Evolutionary conservation across 495 filamentous ascomycete species (phyloP).

Genomic region (Aspergillus hancockii): DNA sequence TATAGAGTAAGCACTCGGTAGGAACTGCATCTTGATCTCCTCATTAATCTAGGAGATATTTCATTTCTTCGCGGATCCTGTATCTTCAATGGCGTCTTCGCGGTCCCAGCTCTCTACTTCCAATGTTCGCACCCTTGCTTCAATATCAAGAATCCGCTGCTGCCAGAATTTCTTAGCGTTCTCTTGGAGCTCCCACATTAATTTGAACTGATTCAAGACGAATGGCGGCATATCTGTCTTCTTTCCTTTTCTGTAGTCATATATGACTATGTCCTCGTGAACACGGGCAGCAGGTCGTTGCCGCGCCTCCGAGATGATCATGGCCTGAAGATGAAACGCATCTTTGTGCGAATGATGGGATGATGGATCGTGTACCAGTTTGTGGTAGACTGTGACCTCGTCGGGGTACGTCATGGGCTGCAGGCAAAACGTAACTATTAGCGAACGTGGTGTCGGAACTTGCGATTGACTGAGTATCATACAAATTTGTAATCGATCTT

Average conservation of each 20-base stretch:
- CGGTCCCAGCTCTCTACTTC: slow-evolving; percentile 78
- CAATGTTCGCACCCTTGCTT: slow-evolving; percentile 56
- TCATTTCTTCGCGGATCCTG: slow-evolving; percentile 51
- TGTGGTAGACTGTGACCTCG: slow-evolving; percentile 85
- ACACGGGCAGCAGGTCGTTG: slow-evolving; percentile 77
- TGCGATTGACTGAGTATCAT: slow-evolving; percentile 24
- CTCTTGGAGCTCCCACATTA: slow-evolving; percentile 69
- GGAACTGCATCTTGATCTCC: background rate
- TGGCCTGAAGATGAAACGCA: slow-evolving; percentile 57
- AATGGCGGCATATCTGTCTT: slow-evolving; percentile 63
- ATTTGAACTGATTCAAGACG: slow-evolving; percentile 63
- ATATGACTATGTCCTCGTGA: slow-evolving; percentile 80
- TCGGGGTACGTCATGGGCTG: slow-evolving; percentile 91
- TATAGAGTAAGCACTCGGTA: background rate
- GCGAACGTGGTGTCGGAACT: background rate
- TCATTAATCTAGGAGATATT: background rate
- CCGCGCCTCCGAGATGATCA: slow-evolving; percentile 78
- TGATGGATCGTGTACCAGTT: slow-evolving; percentile 59
- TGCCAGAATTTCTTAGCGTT: slow-evolving; percentile 50
- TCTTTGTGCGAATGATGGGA: slow-evolving; percentile 37
- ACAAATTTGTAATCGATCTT: slow-evolving; percentile 92
- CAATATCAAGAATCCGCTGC: slow-evolving; percentile 54
- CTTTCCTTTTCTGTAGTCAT: slow-evolving; percentile 68
- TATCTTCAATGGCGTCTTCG: slow-evolving; percentile 67
- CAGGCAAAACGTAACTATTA: slow-evolving; percentile 8